Percentiles rank a stretch among this genome's conserved stretches.
These are phyloP conservation scores for Russula sp. DNA, from an alignment of 768 basidiomycete genomes.

Conservation along the genomic window DNA sequence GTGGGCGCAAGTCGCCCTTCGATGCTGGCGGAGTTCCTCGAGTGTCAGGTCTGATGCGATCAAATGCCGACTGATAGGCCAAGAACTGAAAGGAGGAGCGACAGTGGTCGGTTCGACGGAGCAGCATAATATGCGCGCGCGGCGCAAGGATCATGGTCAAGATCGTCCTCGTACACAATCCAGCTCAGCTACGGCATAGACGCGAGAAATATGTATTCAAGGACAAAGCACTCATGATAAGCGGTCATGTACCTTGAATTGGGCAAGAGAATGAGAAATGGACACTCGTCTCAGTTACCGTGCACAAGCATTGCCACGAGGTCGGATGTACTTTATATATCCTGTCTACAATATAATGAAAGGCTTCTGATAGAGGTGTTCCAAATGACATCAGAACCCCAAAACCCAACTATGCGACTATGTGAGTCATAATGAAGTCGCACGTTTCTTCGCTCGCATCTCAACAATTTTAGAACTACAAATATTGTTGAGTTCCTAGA, in stretches of 20 bases:
- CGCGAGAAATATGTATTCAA: not conserved
- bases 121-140: not conserved
- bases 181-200: not conserved
- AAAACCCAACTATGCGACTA: too few relatives aligned
- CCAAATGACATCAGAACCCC: not conserved
- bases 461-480: not conserved
- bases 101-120: not conserved
- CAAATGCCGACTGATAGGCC: not conserved
- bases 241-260: not conserved
- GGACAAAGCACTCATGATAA: not conserved
- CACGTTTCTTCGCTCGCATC: not conserved
- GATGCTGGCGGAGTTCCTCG: not conserved
- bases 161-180: not conserved
- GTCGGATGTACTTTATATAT: too few relatives aligned
- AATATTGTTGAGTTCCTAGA: conserved; percentile 6
- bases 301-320: not conserved
- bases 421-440: too few relatives aligned
- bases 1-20: not conserved
- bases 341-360: too few relatives aligned
- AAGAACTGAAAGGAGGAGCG: not conserved
- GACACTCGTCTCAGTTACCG: not conserved
- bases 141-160: not conserved
- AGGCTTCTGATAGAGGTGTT: not conserved
- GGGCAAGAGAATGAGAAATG: not conserved
- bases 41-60: not conserved